These are phyloP conservation scores for Rhinocladiella similis DNA, from an alignment of 2,329 filamentous ascomycete species.

Conservation along the genomic window DNA sequence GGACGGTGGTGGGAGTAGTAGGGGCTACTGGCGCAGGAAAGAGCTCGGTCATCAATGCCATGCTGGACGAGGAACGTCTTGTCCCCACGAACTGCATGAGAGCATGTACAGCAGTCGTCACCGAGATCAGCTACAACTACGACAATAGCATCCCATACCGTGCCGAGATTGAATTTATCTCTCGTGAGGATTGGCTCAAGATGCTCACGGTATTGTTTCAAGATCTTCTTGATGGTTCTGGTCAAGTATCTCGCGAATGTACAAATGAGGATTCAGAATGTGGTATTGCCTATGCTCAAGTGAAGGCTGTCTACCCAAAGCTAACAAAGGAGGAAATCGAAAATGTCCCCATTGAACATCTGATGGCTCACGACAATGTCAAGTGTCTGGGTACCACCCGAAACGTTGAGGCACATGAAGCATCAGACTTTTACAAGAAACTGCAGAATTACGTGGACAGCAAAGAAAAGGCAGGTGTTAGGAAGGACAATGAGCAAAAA, in stretches of 20 bases:
- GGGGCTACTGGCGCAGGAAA: conserved; percentile 65
- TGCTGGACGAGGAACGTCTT: conserved; percentile 62
- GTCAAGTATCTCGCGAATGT: conserved; percentile 39
- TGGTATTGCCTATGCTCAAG: conserved; percentile 43
- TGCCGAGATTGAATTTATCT: conserved; percentile 61
- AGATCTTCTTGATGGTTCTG: conserved; percentile 49
- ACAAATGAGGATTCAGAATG: conserved; percentile 47
- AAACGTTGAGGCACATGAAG: conserved; percentile 39
- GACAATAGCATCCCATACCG: conserved; percentile 47
- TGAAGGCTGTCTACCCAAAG: conserved; percentile 39
- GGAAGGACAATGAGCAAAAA: conserved; percentile 34
- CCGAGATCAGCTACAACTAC: conserved; percentile 60
- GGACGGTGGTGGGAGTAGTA: conserved; percentile 54
- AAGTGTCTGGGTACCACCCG: conserved; percentile 50
- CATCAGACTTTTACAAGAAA: conserved; percentile 45
- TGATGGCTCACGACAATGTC: conserved; percentile 46
- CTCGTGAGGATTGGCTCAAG: conserved; percentile 51
- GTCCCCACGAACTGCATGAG: conserved; percentile 59
- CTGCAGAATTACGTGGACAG: conserved; percentile 57
- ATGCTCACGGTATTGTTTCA: conserved; percentile 52
- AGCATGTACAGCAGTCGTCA: conserved; percentile 63
- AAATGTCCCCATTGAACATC: conserved; percentile 37
- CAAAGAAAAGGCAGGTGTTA: conserved; percentile 49
- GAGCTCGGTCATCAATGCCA: conserved; percentile 62
- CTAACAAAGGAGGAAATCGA: conserved; percentile 45